Evolutionary conservation across 2,329 filamentous ascomycete genomes (phyloP).

Genomic region (Pseudocercospora vitis): DNA sequence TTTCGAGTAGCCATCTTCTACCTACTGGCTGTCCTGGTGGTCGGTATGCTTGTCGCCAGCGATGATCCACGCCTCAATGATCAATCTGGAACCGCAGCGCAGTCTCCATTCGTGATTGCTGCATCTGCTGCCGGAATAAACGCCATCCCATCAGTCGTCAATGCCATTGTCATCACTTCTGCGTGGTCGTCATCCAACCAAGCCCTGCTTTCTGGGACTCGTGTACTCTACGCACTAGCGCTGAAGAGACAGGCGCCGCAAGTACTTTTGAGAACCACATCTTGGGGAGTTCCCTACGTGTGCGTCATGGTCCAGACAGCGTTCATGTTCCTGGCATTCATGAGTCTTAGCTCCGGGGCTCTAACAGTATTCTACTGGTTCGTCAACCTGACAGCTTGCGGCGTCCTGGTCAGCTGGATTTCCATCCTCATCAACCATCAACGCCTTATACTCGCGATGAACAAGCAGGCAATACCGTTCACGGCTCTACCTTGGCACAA

Average conservation of each 20-base stretch:
- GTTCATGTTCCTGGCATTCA: constrained; percentile 35
- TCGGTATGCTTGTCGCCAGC: constrained; percentile 42
- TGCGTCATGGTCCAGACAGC: constrained; percentile 30
- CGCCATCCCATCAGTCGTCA: constrained; percentile 64
- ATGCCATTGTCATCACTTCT: constrained; percentile 66
- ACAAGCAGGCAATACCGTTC: constrained; percentile 28
- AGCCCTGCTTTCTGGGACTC: constrained; percentile 54
- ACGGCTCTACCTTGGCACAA: constrained; percentile 38
- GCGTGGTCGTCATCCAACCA: constrained; percentile 60
- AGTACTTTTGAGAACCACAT: constrained; percentile 46
- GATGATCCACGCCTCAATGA: constrained; percentile 39
- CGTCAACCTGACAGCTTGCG: constrained; percentile 60
- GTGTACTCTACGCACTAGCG: constrained; percentile 56
- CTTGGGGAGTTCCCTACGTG: constrained; percentile 30
- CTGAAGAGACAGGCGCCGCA: constrained; percentile 65
- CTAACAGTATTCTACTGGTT: constrained; percentile 67
- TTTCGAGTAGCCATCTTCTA: constrained; percentile 40
- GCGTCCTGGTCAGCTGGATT: constrained; percentile 63
- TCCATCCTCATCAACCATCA: constrained; percentile 31
- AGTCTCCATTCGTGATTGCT: constrained; percentile 59
- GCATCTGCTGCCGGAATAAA: constrained; percentile 60
- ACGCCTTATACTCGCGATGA: constrained; percentile 31
- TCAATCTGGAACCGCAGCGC: constrained; percentile 39
- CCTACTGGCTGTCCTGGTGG: constrained; percentile 41
- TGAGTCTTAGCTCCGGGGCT: constrained; percentile 45